Conservation (phyloP, 202 grass and related monocot species). For the Carex arenaria region DNA sequence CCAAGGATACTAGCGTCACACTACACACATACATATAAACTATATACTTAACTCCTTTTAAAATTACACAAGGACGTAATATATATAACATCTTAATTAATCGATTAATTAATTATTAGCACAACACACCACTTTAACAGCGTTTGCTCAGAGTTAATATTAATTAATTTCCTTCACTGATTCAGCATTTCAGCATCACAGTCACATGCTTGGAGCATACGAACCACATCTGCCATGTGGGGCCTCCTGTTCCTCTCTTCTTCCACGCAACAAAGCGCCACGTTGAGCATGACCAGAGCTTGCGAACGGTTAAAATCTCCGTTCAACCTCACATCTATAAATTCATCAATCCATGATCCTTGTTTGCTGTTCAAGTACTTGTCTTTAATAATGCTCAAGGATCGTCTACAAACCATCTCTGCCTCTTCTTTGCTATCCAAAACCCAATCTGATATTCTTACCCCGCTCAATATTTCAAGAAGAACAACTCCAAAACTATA, state of each 20-base stretch:
- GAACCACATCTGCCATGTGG: constrained; percentile 34
- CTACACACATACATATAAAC: no score
- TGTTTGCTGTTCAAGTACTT: background rate
- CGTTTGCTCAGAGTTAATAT: background rate
- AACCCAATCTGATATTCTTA: constrained; percentile 39
- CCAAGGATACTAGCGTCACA: no score
- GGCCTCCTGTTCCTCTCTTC: constrained; percentile 35
- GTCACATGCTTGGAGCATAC: constrained; percentile 25
- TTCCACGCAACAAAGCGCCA: constrained; percentile 43
- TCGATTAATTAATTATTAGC: background rate
- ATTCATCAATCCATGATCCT: background rate
- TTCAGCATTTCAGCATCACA: constrained; percentile 19
- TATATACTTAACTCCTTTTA: no score
- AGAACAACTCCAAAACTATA: constrained; percentile 59
- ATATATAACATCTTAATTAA: background rate
- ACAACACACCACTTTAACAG: background rate
- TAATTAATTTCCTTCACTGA: background rate
- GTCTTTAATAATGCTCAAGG: background rate
- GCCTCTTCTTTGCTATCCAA: background rate
- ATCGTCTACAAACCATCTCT: constrained; percentile 8
- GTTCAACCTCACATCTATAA: constrained; percentile 29
- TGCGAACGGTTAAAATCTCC: constrained; percentile 22
- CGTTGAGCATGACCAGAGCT: constrained; percentile 18
- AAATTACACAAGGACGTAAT: no score
- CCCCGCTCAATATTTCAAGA: constrained; percentile 37